A percentile compares a stretch with the other conserved stretches of the same genome.
Conservation (phyloP, 805 yeast genomes). For the Yamadazyma nakazawae region DNA sequence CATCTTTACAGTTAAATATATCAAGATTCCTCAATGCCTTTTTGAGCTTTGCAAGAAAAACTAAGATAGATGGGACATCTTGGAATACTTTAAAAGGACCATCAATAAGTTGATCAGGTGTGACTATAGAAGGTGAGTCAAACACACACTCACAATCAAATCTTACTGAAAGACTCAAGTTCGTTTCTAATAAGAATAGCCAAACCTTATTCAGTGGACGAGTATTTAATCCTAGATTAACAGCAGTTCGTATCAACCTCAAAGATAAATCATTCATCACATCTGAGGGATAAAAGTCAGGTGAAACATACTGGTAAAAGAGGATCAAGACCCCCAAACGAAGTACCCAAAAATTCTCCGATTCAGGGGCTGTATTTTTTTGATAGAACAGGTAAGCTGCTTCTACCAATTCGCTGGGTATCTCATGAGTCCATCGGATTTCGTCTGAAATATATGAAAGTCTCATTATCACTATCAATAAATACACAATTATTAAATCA, state of each 20-base stretch:
- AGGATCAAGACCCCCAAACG: conserved; percentile 1
- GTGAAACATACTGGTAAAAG: conserved; percentile 1
- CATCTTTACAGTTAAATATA: conserved; percentile 2
- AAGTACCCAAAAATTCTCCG: neutral
- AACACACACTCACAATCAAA: conserved; percentile 1
- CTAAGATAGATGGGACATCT: neutral
- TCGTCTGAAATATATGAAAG: conserved; percentile 22
- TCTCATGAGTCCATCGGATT: neutral
- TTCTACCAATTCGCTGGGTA: conserved; percentile 2
- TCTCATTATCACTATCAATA: conserved; percentile 38
- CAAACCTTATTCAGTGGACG: conserved; percentile 2
- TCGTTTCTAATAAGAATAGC: conserved; percentile 1
- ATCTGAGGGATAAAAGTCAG: neutral
- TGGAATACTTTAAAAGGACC: conserved; percentile 1
- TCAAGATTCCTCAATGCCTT: neutral
- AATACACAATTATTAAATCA: conserved; percentile 38
- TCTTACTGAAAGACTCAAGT: neutral
- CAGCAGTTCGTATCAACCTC: conserved; percentile 60
- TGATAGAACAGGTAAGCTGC: conserved; percentile 1
- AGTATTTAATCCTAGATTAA: conserved; percentile 50
- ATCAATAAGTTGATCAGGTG: neutral
- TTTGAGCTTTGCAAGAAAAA: neutral
- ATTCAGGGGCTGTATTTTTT: neutral
- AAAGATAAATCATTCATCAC: conserved; percentile 15
- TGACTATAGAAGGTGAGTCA: neutral